Evolutionary conservation across 1,139 yeast species (phyloP).

Genomic region (Candida dubliniensis): DNA sequence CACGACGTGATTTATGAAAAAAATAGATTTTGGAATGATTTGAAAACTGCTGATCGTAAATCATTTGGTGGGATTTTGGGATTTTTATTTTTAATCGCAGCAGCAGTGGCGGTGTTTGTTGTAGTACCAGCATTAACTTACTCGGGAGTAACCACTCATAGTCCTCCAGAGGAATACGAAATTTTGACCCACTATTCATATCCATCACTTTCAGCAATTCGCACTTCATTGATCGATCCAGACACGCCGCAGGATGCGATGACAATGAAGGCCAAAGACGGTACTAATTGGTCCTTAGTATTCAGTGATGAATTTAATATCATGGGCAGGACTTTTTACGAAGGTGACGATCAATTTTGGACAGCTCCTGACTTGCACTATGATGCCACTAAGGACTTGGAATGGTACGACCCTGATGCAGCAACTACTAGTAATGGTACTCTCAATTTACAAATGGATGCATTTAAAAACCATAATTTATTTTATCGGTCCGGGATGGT

Average conservation of each 20-base stretch:
- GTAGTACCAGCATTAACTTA: constrained; percentile 75
- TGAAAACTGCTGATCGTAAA: constrained; percentile 59
- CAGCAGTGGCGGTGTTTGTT: constrained; percentile 63
- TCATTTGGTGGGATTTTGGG: constrained; percentile 64
- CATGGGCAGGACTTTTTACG: constrained; percentile 80
- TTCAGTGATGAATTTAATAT: constrained; percentile 84
- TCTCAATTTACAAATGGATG: constrained; percentile 64
- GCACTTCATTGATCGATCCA: constrained; percentile 67
- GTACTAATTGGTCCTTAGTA: constrained; percentile 65
- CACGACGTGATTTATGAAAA: constrained; percentile 80
- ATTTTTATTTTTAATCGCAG: constrained; percentile 51
- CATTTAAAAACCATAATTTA: constrained; percentile 66
- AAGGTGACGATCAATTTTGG: constrained; percentile 84
- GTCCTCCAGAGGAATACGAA: constrained; percentile 37
- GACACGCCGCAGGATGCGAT: constrained; percentile 68
- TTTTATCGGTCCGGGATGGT: constrained; percentile 83
- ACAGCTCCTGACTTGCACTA: constrained; percentile 74
- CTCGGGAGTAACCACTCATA: constrained; percentile 55
- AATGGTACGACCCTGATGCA: constrained; percentile 90
- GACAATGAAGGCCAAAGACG: constrained; percentile 48
- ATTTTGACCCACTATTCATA: constrained; percentile 58
- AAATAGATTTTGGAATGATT: constrained; percentile 57
- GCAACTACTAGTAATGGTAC: constrained; percentile 68
- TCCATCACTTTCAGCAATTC: constrained; percentile 59
- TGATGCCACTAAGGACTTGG: constrained; percentile 78